Conservation (phyloP, 108 stramenopile species). For the Nitzschia sp. region DNA sequence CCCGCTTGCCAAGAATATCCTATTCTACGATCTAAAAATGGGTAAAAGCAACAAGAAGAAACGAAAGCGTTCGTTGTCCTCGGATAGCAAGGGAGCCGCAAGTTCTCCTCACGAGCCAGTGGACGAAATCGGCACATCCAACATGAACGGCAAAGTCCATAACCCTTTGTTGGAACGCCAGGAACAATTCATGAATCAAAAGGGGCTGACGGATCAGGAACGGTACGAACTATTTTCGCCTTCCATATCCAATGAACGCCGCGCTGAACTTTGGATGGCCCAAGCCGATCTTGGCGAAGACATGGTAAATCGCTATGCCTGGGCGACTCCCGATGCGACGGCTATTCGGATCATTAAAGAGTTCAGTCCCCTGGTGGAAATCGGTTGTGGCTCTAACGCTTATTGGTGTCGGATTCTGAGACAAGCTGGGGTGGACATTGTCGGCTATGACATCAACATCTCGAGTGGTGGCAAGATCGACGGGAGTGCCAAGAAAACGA, state of each 20-base stretch:
- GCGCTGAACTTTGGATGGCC: constrained; percentile 75
- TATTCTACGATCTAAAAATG: too few species aligned
- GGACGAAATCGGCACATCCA: too few species aligned
- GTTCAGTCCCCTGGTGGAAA: constrained; percentile 80
- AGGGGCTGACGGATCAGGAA: constrained; percentile 38
- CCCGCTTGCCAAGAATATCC: too few species aligned
- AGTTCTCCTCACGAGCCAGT: too few species aligned
- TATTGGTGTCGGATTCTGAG: constrained; percentile 65
- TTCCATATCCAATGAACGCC: constrained; percentile 63
- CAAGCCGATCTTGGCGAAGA: constrained; percentile 84
- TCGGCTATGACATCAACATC: constrained; percentile 68
- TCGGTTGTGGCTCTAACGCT: constrained; percentile 86
- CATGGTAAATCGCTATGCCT: constrained; percentile 71
- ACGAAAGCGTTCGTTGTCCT: background rate
- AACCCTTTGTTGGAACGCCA: constrained; percentile 64
- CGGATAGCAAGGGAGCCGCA: background rate
- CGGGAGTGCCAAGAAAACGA: background rate
- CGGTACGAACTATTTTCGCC: constrained; percentile 70
- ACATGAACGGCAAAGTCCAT: background rate
- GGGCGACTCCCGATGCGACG: constrained; percentile 76
- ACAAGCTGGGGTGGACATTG: constrained; percentile 59
- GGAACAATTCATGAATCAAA: constrained; percentile 44
- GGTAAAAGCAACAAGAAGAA: constrained; percentile 6
- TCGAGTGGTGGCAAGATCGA: constrained; percentile 61
- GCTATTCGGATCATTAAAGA: constrained; percentile 61